A percentile compares a stretch with the other conserved stretches of the same genome.
These are phyloP conservation scores for Coelastrella sp. DNA, from an alignment of 139 green algal genomes.

Conservation along the genomic window DNA sequence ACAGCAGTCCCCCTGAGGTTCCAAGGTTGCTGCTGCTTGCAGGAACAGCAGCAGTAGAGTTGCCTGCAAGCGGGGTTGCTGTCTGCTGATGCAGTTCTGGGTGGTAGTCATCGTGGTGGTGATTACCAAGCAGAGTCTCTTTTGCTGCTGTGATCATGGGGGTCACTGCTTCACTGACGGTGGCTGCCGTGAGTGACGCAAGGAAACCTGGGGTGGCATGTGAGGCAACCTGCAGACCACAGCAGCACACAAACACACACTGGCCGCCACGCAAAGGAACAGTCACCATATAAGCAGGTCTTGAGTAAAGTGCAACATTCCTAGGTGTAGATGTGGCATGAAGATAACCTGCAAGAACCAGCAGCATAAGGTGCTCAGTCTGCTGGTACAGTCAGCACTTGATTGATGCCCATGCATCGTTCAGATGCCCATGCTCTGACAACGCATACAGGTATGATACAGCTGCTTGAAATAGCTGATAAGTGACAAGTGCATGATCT, in stretches of 20 bases:
- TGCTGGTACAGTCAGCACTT: too few species aligned
- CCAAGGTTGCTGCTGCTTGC: background rate
- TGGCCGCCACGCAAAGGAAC: background rate
- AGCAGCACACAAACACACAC: background rate
- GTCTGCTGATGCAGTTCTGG: background rate
- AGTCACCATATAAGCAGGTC: background rate
- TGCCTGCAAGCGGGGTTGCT: background rate
- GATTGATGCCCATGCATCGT: too few species aligned
- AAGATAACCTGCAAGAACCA: too few species aligned
- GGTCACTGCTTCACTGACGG: background rate
- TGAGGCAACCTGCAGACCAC: conserved; percentile 10
- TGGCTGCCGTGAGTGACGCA: background rate
- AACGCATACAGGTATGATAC: too few species aligned
- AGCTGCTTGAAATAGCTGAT: too few species aligned
- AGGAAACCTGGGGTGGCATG: background rate
- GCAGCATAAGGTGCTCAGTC: too few species aligned
- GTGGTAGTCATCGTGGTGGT: background rate
- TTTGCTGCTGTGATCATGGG: background rate
- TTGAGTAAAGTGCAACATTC: background rate
- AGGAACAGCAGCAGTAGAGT: background rate
- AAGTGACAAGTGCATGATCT: too few species aligned
- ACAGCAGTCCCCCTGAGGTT: background rate
- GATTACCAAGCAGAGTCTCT: background rate
- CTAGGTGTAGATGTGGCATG: too few species aligned
- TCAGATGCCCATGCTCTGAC: too few species aligned